These are phyloP conservation scores for Dianthus caryophyllus DNA, from an alignment of 148 eudicot species.

Conservation along the genomic window DNA sequence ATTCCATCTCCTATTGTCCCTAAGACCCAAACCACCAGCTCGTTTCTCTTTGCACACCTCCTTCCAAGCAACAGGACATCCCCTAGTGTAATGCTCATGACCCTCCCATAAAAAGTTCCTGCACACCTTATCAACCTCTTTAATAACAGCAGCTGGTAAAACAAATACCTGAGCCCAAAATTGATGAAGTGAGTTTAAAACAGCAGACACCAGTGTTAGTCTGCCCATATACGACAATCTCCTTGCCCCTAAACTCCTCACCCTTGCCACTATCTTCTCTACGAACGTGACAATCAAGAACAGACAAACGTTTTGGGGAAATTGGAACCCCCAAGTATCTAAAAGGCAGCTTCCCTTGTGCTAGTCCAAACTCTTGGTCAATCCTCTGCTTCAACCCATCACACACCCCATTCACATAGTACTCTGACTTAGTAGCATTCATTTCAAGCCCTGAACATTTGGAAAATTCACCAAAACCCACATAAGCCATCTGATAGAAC, in stretches of 20 bases:
- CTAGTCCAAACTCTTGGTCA: background rate
- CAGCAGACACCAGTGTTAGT: background rate
- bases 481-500: too few relatives aligned
- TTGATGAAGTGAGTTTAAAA: background rate
- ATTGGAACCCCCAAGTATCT: background rate
- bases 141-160: background rate
- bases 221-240: background rate
- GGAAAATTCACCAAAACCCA: too few relatives aligned
- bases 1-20: too few relatives aligned
- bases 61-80: too few relatives aligned
- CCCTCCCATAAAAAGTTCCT: background rate
- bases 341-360: background rate
- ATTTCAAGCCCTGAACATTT: too few relatives aligned
- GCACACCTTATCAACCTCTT: background rate
- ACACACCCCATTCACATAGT: too few relatives aligned
- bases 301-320: background rate
- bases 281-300: background rate
- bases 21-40: too few relatives aligned
- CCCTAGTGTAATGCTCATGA: background rate
- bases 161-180: background rate
- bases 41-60: too few relatives aligned
- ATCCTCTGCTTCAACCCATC: too few relatives aligned
- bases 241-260: background rate
- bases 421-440: too few relatives aligned
- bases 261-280: background rate